These are phyloP conservation scores for Maudiozyma barnettii DNA, from an alignment of 805 yeast genomes.

Conservation along the genomic window DNA sequence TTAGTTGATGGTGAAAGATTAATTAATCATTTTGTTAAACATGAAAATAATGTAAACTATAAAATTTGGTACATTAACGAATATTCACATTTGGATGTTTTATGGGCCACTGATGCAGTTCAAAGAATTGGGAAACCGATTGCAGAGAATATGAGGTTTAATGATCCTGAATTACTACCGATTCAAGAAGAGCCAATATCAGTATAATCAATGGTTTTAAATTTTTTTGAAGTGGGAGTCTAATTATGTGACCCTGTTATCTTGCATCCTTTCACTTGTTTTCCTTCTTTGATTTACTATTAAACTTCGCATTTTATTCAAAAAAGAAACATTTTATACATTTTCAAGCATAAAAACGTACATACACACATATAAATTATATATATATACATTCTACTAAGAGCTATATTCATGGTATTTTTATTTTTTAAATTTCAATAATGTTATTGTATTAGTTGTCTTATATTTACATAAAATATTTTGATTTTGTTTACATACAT, in stretches of 20 bases:
- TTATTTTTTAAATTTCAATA: background rate
- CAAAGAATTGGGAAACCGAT: constrained; percentile 52
- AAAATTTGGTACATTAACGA: constrained; percentile 36
- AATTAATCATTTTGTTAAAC: constrained; percentile 48
- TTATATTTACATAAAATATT: background rate
- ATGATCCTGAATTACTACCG: background rate
- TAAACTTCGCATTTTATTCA: background rate
- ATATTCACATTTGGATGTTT: constrained; percentile 82
- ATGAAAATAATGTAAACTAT: constrained; percentile 37
- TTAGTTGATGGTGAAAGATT: constrained; percentile 73
- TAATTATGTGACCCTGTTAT: no score
- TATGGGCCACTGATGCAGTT: constrained; percentile 82
- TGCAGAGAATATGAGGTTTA: constrained; percentile 25
- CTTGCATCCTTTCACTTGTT: no score
- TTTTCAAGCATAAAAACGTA: no score
- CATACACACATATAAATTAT: background rate
- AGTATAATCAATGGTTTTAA: no score
- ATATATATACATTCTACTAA: no score
- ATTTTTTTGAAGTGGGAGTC: no score
- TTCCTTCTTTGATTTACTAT: no score
- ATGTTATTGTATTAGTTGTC: background rate
- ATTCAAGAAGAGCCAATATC: background rate
- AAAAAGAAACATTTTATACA: background rate
- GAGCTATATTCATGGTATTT: background rate
- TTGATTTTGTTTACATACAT: no score